Conservation (phyloP, 331 rosid species). For the Malus hybrid region DNA sequence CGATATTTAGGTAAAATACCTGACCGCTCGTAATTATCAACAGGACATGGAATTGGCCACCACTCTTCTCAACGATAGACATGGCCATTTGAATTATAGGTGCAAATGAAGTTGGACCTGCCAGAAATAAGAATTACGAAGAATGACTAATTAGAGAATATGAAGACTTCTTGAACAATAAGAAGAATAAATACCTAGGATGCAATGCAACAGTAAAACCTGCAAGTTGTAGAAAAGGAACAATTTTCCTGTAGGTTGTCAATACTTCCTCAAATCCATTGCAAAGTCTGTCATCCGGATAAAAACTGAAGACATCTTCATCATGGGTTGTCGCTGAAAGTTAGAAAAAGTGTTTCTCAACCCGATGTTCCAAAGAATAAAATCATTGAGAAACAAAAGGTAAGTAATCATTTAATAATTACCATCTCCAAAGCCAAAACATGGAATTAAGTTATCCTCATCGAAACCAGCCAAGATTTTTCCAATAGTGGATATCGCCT, state of each 20-base stretch:
- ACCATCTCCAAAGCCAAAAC: conserved; percentile 93
- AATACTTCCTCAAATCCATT: conserved; percentile 85
- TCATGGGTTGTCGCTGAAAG: conserved; percentile 73
- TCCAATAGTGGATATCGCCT: conserved; percentile 71
- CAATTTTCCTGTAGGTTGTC: conserved; percentile 58
- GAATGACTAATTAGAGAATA: not conserved
- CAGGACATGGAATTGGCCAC: conserved; percentile 90
- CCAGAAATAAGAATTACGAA: not conserved
- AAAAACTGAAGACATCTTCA: conserved; percentile 73
- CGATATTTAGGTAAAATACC: conserved; percentile 35
- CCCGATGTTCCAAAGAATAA: not conserved
- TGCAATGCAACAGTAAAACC: conserved; percentile 31
- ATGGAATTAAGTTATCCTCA: conserved; percentile 84
- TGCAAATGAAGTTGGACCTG: conserved; percentile 97
- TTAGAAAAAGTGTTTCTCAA: not conserved
- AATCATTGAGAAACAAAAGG: not conserved
- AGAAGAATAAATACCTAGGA: not conserved
- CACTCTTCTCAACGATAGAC: conserved; percentile 83
- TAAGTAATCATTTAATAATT: not conserved
- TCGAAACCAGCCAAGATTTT: conserved; percentile 61
- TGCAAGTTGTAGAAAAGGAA: conserved; percentile 66
- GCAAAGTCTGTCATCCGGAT: conserved; percentile 45
- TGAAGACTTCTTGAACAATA: not conserved
- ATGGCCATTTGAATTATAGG: conserved; percentile 87
- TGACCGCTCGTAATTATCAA: conserved; percentile 92